Evolutionary conservation across 306 rosid genomes (phyloP), one percentile per base, ranked within the genome.

Genomic region (Senna siamea): DNA sequence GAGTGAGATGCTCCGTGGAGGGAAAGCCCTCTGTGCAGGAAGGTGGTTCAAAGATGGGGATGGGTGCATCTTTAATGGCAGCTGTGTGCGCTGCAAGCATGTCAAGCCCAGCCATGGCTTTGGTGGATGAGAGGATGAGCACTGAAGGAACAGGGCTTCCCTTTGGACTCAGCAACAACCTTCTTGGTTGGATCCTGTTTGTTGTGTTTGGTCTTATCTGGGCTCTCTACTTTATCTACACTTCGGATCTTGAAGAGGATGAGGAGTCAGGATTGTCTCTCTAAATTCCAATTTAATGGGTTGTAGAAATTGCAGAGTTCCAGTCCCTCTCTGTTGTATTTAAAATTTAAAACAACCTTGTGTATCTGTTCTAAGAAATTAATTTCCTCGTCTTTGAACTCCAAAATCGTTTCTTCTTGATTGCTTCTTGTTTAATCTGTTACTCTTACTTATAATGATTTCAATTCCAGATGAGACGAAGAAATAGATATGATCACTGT

Each of bases 111-210:
- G 97, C 97, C 56, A 83, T 89, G 91, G 97, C 92, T 37, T 70
- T 94, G 86, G 98, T 94, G 82, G 98, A 94, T 73, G 98, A 94
- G 15, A 88, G 98, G 79, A 0, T 94, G 87, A 74, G 73, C 88
- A 94, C 98, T n/a, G 98, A 94, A 79, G 98, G 98, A 47, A 91
- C 98, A 11, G 98, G 98, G 19, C 94, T 94, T 74, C 98, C 98
- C 18, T 91, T 91, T 74, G 98, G 98, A 1, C 81, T 94, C 69
- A 94, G 97, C 90, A 94, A 91, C 90, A 94, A 91, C 82, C 76
- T 85, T 78, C 92, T 94, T 14, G 94, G 88, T 44, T 94, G 98
- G 97, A 85, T 91, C 81, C 84, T 94, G 8, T 48, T 88, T 0
- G 97, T 82, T 60, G 91, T 82, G 77, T 94, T 94, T 70, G 98